Evolutionary conservation across 2,329 filamentous ascomycete species (phyloP).

Genomic region (Sporothrix protearum): DNA sequence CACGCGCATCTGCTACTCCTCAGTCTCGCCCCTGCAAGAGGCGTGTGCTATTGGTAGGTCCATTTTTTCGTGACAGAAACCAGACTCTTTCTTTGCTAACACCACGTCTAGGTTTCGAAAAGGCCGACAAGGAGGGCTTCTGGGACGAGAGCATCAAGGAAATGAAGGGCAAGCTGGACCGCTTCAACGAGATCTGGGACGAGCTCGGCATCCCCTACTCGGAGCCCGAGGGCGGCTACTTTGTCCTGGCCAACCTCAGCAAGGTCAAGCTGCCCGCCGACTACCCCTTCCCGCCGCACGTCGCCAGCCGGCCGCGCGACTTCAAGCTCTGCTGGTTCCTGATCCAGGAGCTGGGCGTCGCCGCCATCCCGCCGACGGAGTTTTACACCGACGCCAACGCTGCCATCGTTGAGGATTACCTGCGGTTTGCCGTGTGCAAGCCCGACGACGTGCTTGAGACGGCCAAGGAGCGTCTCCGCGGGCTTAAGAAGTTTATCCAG

Average conservation of each 20-base stretch:
- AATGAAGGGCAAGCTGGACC: constrained; percentile 85
- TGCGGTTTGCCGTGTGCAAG: constrained; percentile 96
- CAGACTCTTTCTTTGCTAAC: not conserved
- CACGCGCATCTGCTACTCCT: constrained; percentile 93
- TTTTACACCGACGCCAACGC: constrained; percentile 88
- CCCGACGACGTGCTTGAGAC: constrained; percentile 77
- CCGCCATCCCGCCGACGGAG: constrained; percentile 92
- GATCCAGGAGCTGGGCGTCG: constrained; percentile 93
- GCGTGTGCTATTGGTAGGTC: constrained; percentile 72
- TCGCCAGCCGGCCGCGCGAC: constrained; percentile 79
- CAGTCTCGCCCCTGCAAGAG: constrained; percentile 89
- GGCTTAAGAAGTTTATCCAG: constrained; percentile 66
- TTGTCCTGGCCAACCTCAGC: constrained; percentile 88
- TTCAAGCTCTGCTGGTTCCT: constrained; percentile 96
- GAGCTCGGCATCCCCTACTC: constrained; percentile 78
- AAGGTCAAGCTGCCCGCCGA: constrained; percentile 78
- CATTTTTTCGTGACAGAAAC: too few species aligned
- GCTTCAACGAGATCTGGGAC: constrained; percentile 77
- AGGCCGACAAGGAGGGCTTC: constrained; percentile 80
- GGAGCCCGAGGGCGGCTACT: constrained; percentile 94
- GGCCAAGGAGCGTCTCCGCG: constrained; percentile 71
- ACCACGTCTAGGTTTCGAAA: constrained; percentile 64
- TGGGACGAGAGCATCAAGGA: constrained; percentile 80
- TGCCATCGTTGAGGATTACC: constrained; percentile 84
- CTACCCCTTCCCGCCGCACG: constrained; percentile 87